Evolutionary conservation across 1,139 yeast genomes (phyloP).

Genomic region (Taphrina populina): DNA sequence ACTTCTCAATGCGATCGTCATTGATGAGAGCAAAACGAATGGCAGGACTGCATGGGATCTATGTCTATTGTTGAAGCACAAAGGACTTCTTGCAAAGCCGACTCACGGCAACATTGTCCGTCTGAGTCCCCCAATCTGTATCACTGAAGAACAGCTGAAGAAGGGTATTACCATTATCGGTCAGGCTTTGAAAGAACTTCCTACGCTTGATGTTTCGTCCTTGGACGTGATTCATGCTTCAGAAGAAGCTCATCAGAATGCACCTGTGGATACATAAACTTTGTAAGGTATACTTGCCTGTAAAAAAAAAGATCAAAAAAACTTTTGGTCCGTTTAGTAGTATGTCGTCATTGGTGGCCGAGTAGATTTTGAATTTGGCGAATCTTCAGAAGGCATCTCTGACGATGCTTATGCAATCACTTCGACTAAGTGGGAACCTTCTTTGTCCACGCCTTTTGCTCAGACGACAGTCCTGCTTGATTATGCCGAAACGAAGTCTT

Average conservation of each 20-base stretch:
- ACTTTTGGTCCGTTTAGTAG: too few species aligned
- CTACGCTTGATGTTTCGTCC: slow-evolving; percentile 48
- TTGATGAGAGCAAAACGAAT: slow-evolving; percentile 77
- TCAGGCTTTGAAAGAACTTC: slow-evolving; percentile 59
- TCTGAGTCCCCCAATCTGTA: slow-evolving; percentile 93
- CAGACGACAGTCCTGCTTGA: neutral
- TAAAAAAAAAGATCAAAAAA: too few species aligned
- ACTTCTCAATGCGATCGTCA: slow-evolving; percentile 83
- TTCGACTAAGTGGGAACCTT: neutral
- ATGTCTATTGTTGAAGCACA: slow-evolving; percentile 81
- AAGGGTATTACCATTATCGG: slow-evolving; percentile 77
- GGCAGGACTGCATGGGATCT: slow-evolving; percentile 97
- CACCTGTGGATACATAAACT: slow-evolving; percentile 24
- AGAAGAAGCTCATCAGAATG: slow-evolving; percentile 13
- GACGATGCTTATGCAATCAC: neutral
- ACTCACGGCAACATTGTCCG: slow-evolving; percentile 95
- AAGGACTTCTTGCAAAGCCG: slow-evolving; percentile 93
- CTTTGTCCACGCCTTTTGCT: neutral
- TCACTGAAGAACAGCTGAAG: slow-evolving; percentile 77
- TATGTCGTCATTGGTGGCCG: too few species aligned
- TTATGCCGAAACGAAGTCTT: slow-evolving; percentile 9
- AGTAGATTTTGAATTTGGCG: too few species aligned
- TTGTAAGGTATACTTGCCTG: too few species aligned
- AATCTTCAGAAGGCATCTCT: too few species aligned
- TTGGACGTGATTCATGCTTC: slow-evolving; percentile 18